Evolutionary conservation across 2,329 filamentous ascomycete species (phyloP), one percentile per base, ranked within the genome.

Genomic region (Pseudogymnoascus sp.): DNA sequence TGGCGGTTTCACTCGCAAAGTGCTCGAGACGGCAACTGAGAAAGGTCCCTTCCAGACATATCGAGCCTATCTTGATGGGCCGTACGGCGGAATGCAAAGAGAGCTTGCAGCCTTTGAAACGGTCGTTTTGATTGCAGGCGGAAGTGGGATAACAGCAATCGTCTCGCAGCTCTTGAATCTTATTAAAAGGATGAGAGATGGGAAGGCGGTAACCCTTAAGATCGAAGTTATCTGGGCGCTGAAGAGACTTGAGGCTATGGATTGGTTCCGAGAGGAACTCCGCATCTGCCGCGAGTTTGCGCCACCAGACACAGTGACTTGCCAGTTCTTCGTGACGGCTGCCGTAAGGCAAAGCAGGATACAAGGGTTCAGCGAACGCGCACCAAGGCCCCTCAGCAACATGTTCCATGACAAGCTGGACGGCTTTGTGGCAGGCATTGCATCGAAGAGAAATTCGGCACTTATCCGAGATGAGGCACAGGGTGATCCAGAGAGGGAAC

Each of bases 201-300:
- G 91, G 58, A 96, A 96, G 74, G 92, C 93, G 35, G 90, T 96
- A 47, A 97, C 92, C 1, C 90, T 89, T 72, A 90, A 88, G 65
- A 88, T 97, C 4, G 88, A 94, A 14, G 90, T 97, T 1, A 84
- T 97, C n/a, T 97, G 93, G 93, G 86, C 92, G 4, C 78, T 97
- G 66, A 96, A 94, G 75, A 85, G 89, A 61, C 85, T 94, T 12
- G 93, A 97, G 73, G 90, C 91, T 1, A 91, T 97, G 86, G 91
- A 97, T 71, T 97, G 93, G 93, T 97, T 97, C 80, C 89, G 90
- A 66, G 92, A 97, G 75, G 93, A 97, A 73, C 80, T 97, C 62
- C 84, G 91, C 57, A 96, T 97, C 68, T 96, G 93, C 75, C 84
- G 91, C 68, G 90, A 97, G 73, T 88, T 86, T 58, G 92, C 93